Base-by-base conservation (phyloP, 2,329 filamentous ascomycete species). In the Colletotrichum coccodes region DNA sequence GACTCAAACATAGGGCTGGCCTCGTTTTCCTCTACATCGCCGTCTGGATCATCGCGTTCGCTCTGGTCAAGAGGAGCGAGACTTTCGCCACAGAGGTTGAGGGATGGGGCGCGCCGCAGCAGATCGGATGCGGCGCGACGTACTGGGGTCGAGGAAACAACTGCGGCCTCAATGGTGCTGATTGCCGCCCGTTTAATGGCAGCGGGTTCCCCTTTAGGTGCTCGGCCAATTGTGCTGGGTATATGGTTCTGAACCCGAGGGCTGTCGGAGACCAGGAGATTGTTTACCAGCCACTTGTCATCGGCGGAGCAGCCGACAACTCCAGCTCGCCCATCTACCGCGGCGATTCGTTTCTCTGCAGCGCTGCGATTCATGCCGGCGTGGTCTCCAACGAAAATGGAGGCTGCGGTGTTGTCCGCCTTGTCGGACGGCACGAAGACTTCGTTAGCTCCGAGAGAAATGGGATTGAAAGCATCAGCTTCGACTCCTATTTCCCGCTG, bases 401-500 rank as follows among this genome's bases (percentile, higher is more conserved):
- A 42, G 94, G 94, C 1, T 97, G 94, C 73, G 94, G 94, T 65
- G 93, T 97, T 3, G 87, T 96, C 36, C 86, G 89, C 61, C 85
- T 96, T 42, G 85, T 93, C 26, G 95, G 95, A 26, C 86, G 90
- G 62, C 87, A 89, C 64, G 82, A 86, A 62, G 82, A 86, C 56
- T 97, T 90, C 76, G 80, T 86, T 47, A 85, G 87, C 47, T 90
- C 91, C 11, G 86, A 88, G 54, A 85, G 85, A n/a, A 85, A 97
- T 75, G 93, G 92, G 60, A 94, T 98, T 71, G 81, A 84, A 32
- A 97, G 94, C 71, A 84, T 93, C 61, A 87, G 81, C 5, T 99
- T 99, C 76, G 89, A 94, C 71, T 95, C 94, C 0, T 94, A 94
- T 72, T 99, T 99, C 75, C 96, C 96, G 1, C 91, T 93, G 34